A percentile compares a stretch with the other conserved stretches of the same genome.
Conservation (phyloP, 2,329 filamentous ascomycete genomes). For the Ceratocystis albifundus region DNA sequence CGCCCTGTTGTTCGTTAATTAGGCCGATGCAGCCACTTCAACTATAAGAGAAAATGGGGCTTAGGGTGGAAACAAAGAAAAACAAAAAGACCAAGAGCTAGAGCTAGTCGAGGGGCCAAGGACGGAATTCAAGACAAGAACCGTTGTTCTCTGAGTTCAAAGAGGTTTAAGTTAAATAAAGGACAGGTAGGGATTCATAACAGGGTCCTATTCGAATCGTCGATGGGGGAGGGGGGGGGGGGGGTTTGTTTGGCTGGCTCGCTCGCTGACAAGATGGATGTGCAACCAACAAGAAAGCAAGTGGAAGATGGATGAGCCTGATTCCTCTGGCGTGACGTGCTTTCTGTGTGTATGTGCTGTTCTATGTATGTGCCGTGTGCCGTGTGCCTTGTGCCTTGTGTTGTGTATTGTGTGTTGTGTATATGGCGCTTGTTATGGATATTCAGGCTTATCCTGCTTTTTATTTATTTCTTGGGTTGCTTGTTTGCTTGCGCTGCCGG, state of each 20-base stretch:
- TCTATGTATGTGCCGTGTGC: background rate
- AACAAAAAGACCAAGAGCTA: background rate
- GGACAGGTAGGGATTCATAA: constrained; percentile 8
- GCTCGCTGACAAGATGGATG: constrained; percentile 9
- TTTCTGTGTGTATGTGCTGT: background rate
- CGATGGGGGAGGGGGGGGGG: too few species aligned
- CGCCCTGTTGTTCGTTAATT: background rate
- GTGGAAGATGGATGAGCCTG: background rate
- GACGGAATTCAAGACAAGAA: background rate
- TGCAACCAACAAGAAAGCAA: background rate
- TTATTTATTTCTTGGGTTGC: background rate
- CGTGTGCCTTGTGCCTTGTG: background rate
- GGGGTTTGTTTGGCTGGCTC: background rate
- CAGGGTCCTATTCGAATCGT: background rate
- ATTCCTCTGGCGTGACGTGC: constrained; percentile 10
- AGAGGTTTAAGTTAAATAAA: background rate
- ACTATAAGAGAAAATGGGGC: background rate
- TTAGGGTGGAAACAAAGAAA: background rate
- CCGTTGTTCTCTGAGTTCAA: background rate
- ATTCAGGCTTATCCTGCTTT: background rate
- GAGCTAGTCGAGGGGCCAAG: background rate
- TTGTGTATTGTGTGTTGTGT: background rate
- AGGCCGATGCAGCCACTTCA: constrained; percentile 5
- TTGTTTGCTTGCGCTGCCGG: background rate
- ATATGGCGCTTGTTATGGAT: too few species aligned